Conservation (phyloP, 2,329 filamentous ascomycete species). For the Pyrenophora graminea region DNA sequence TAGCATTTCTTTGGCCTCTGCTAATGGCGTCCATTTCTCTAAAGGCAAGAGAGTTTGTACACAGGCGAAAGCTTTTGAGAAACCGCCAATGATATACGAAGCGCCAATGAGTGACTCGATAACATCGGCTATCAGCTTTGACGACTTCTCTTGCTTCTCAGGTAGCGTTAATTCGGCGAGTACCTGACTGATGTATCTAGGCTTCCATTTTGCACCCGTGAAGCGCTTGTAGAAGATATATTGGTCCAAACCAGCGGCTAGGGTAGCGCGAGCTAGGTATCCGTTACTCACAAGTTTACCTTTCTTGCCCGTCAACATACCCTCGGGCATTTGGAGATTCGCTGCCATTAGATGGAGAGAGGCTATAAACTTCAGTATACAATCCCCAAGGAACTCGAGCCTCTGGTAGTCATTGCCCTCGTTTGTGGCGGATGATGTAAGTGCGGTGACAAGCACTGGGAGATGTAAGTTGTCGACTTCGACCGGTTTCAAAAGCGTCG, state of each 20-base stretch:
- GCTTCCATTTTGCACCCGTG: slow-evolving; percentile 72
- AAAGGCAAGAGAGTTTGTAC: slow-evolving; percentile 67
- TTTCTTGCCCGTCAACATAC: slow-evolving; percentile 71
- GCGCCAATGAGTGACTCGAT: slow-evolving; percentile 84
- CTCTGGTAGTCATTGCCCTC: slow-evolving; percentile 75
- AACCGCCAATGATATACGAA: slow-evolving; percentile 70
- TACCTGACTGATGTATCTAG: slow-evolving; percentile 60
- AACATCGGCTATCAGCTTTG: slow-evolving; percentile 84
- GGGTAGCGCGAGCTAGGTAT: slow-evolving; percentile 68
- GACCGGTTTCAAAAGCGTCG: slow-evolving; percentile 59
- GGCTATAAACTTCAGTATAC: slow-evolving; percentile 75
- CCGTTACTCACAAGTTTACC: slow-evolving; percentile 74
- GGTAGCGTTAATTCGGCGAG: slow-evolving; percentile 19
- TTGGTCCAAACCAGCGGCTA: slow-evolving; percentile 66
- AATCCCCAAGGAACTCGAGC: slow-evolving; percentile 86
- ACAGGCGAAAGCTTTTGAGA: slow-evolving; percentile 65
- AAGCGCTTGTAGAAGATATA: slow-evolving; percentile 74
- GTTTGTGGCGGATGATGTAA: slow-evolving; percentile 66
- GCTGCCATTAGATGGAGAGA: slow-evolving; percentile 66
- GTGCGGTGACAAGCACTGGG: slow-evolving; percentile 67
- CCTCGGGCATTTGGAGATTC: slow-evolving; percentile 73
- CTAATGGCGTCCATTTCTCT: slow-evolving; percentile 49
- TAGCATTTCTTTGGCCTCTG: slow-evolving; percentile 33
- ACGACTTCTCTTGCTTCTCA: slow-evolving; percentile 59
- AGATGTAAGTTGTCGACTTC: slow-evolving; percentile 55